These are phyloP conservation scores for Nakaseomyces nivariensis DNA, from an alignment of 1,139 yeast genomes.

Conservation along the genomic window DNA sequence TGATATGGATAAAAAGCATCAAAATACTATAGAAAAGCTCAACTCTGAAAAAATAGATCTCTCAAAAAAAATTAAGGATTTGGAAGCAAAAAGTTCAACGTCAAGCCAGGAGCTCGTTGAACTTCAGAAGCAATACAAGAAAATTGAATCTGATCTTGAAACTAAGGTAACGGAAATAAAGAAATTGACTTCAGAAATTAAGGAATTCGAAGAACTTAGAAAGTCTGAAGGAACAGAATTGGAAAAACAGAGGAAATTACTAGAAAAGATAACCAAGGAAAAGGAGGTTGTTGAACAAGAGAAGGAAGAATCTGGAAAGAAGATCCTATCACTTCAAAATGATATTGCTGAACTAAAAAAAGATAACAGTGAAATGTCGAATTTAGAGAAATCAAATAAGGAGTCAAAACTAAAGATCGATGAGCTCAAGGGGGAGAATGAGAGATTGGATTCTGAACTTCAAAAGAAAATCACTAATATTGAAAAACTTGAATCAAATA, in stretches of 20 bases:
- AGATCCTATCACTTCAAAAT: neutral
- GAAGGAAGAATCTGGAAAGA: neutral
- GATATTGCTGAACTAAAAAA: neutral
- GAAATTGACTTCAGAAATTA: neutral
- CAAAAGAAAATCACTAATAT: too few species aligned
- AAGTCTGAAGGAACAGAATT: neutral
- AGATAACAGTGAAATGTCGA: too few species aligned
- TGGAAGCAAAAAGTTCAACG: neutral
- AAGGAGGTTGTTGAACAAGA: neutral
- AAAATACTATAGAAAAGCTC: neutral
- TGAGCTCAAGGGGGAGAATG: conserved; percentile 1
- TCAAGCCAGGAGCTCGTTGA: neutral
- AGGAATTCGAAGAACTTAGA: neutral
- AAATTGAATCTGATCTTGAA: neutral
- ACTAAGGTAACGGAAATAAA: conserved; percentile 3
- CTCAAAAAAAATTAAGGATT: neutral
- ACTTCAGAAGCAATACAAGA: neutral
- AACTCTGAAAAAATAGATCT: neutral
- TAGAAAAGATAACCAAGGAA: neutral
- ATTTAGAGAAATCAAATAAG: too few species aligned
- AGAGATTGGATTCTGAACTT: neutral
- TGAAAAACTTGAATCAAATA: conserved; percentile 1
- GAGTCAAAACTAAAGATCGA: neutral
- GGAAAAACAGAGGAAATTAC: neutral
- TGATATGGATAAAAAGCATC: neutral